Conservation (phyloP, 441 rosid genomes). For the Theobroma grandiflorum region DNA sequence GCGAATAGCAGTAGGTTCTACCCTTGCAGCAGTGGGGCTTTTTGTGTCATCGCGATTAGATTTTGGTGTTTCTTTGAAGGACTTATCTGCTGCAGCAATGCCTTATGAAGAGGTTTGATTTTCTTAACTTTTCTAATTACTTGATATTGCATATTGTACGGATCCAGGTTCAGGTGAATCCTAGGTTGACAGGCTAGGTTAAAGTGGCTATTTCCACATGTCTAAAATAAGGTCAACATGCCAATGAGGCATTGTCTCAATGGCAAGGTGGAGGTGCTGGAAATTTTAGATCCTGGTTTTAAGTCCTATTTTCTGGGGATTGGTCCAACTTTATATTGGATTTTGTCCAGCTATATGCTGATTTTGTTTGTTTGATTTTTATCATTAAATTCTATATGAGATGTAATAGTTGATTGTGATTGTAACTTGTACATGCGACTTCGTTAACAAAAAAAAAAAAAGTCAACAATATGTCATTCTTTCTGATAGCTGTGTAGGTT, state of each 20-base stretch:
- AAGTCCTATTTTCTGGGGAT: neutral
- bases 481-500: neutral
- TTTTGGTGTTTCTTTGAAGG: slow-evolving; percentile 83
- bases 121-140: neutral
- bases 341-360: neutral
- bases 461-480: neutral
- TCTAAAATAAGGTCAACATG: slow-evolving; percentile 7
- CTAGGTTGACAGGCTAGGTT: neutral
- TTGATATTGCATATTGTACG: neutral
- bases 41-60: slow-evolving; percentile 70
- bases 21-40: slow-evolving; percentile 64
- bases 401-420: neutral
- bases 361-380: slow-evolving; percentile 1
- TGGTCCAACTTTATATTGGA: neutral
- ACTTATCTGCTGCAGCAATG: slow-evolving; percentile 71
- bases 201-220: neutral
- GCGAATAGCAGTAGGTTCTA: slow-evolving; percentile 60
- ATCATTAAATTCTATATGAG: neutral
- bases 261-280: neutral
- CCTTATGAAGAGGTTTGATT: slow-evolving; percentile 77
- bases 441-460: neutral
- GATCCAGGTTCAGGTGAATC: neutral
- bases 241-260: neutral
- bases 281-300: neutral
- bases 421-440: neutral